Base-by-base conservation (phyloP, 331 rosid genomes). In the Stylosanthes scabra region DNA sequence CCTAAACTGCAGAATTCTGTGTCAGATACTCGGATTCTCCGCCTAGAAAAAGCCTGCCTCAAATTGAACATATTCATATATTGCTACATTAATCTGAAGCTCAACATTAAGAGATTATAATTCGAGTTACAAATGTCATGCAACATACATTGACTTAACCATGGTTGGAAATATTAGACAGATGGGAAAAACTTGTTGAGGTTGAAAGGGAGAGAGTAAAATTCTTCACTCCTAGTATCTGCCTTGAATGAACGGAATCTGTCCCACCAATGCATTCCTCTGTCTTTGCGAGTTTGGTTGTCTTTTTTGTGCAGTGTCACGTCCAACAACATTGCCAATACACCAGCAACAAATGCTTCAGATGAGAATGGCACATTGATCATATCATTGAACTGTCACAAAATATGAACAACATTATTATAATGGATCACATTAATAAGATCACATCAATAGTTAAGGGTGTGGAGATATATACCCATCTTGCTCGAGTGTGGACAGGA, bases 241-340 rank as follows among this genome's bases (percentile, higher is more conserved):
- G 77, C 56, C 54, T 74, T 74, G 74, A 45, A 93, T 2, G 81
- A 66, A 72, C 82, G 74, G 76, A 88, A 93, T 72, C 56, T 86
- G 69, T 64, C 96, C 96, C 98, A 93, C 95, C 95, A 93, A 6
- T 78, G 96, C 77, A 87, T 82, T 44, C 97, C 97, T 59, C 97
- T 85, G 80, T 91, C 98, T 37, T 84, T 85, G 5, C 91, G 82
- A 4, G 84, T 88, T 16, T 85, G 68, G 12, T 50, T 78, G 60
- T 89, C 86, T 27, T 81, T 70, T 59, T 85, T 81, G 31, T 64
- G 29, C 68, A 89, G 28, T 39, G 96, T 88, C 41, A 7, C 74
- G 25, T 93, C 98, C 78, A 91, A 80, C 29, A 89, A 37, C 74
- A 83, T 59, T n/a, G 98, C 96, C 56, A 88, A 68, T 12, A 81